Evolutionary conservation across 257 asterid genomes (phyloP).

Genomic region (Oldenlandia corymbosa): DNA sequence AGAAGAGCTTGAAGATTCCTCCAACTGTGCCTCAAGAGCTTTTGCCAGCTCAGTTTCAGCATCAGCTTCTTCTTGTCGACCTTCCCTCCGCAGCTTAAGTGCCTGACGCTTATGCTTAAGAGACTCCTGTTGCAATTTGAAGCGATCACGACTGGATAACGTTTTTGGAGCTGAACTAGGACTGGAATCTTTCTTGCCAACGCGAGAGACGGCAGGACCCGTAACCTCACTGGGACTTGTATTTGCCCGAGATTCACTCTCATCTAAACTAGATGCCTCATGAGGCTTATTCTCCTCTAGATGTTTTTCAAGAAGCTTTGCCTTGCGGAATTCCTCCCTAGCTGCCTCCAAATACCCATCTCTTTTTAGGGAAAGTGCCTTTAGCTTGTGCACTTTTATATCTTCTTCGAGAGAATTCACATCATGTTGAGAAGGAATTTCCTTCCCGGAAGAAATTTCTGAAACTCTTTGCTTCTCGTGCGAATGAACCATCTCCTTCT

Average conservation of each 20-base stretch:
- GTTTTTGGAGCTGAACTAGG: constrained; percentile 56
- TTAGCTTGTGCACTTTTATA: constrained; percentile 70
- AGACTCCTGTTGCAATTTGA: constrained; percentile 76
- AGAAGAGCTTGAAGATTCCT: constrained; percentile 32
- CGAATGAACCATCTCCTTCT: constrained; percentile 23
- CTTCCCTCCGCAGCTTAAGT: constrained; percentile 81
- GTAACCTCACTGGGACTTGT: constrained; percentile 31
- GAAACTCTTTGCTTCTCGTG: constrained; percentile 27
- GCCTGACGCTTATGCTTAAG: constrained; percentile 81
- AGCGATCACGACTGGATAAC: constrained; percentile 65
- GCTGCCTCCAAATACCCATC: constrained; percentile 86
- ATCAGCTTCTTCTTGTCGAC: constrained; percentile 75
- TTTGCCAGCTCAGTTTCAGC: constrained; percentile 70
- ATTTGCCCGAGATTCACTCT: constrained; percentile 24
- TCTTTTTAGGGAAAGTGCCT: constrained; percentile 77
- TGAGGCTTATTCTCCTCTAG: constrained; percentile 36
- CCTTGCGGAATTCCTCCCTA: constrained; percentile 86
- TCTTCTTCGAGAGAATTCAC: constrained; percentile 42
- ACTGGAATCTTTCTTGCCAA: constrained; percentile 40
- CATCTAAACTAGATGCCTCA: constrained; percentile 25
- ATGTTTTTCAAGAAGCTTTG: constrained; percentile 74
- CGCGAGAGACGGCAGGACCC: constrained; percentile 33
- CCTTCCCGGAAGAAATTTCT: constrained; percentile 22
- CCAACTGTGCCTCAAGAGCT: constrained; percentile 65
- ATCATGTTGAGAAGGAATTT: constrained; percentile 30